Conservation (phyloP, 345 rosid genomes). For the Acer yangbiense region DNA sequence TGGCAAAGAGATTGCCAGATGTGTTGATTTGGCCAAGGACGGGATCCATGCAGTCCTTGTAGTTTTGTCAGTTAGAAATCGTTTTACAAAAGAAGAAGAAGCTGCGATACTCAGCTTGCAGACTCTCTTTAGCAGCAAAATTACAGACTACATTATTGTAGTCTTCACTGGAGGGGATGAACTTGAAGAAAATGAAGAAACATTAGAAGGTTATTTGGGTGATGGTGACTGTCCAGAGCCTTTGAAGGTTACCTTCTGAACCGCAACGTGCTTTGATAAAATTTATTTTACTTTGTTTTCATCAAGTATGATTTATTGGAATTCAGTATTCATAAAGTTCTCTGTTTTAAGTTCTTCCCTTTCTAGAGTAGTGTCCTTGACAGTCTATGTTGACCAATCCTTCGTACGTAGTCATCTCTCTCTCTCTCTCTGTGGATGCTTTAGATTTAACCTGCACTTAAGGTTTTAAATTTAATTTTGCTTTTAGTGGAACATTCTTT, state of each 20-base stretch:
- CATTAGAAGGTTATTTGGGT: slow-evolving; percentile 69
- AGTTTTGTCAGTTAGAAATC: slow-evolving; percentile 44
- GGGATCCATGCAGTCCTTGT: slow-evolving; percentile 82
- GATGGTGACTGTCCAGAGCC: slow-evolving; percentile 64
- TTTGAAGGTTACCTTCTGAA: slow-evolving; percentile 55
- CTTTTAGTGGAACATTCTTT: no score
- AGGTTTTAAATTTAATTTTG: no score
- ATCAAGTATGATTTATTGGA: no score
- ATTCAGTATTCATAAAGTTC: no score
- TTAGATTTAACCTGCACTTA: no score
- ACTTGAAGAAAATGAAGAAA: slow-evolving; percentile 78
- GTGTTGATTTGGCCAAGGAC: slow-evolving; percentile 78
- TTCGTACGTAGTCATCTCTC: no score
- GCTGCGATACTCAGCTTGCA: slow-evolving; percentile 67
- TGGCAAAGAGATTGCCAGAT: slow-evolving; percentile 84
- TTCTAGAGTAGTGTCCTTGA: no score
- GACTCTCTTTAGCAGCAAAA: slow-evolving; percentile 72
- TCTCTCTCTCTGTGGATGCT: no score
- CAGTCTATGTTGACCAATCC: no score
- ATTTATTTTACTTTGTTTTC: not conserved
- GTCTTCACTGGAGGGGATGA: slow-evolving; percentile 95
- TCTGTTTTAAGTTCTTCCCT: no score
- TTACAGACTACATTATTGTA: slow-evolving; percentile 73
- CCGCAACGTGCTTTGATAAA: not conserved
- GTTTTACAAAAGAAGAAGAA: slow-evolving; percentile 74